Evolutionary conservation across 768 basidiomycete species (phyloP), one percentile per base, ranked within the genome.

Genomic region (Roridomyces roridus): DNA sequence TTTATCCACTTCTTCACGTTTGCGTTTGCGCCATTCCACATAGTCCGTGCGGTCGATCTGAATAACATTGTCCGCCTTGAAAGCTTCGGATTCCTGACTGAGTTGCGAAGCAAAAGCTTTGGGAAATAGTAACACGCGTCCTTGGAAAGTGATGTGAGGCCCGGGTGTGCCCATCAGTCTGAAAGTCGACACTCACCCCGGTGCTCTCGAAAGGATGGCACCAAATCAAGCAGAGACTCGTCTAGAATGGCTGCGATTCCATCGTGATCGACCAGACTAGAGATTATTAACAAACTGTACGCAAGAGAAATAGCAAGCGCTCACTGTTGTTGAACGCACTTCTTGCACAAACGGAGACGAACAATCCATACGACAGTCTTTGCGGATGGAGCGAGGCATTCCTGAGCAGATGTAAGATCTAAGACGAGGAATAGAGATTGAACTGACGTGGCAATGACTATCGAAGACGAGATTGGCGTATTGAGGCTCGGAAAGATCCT

Each of bases 391-490:
- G 65, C 62, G 18, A 70, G 49, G 57, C 77, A 79, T 47, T 72
- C 69, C 76, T 79, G 39, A 35, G 34, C n/a, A 37, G 25, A 48
- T 20, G 17, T 47, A 17, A 54, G 44, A 49, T 39, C 34, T 25
- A 5, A 43, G 46, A 15, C 6, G 12, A 47, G 24, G 10, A 65
- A n/a, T 2, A 37, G 24, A 23, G 42, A 34, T n/a, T 21, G 36
- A 36, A 51, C 64, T 55, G 57, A 80, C 81, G 68, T 80, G 73
- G 64, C 81, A 80, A 64, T 74, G 66, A 29, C 73, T 54, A 54
- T 74, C 74, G 51, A 83, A 83, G 10, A 70, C 72, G n/a, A 84
- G 74, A 54, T 71, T 74, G 9, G 77, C 73, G 54, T 78, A 83
- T 50, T 78, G 72, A 0, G 71, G 72, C 55, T 84, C 81, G 17